Conservation (phyloP, 768 basidiomycete species). For the Mycena leptocephala region DNA sequence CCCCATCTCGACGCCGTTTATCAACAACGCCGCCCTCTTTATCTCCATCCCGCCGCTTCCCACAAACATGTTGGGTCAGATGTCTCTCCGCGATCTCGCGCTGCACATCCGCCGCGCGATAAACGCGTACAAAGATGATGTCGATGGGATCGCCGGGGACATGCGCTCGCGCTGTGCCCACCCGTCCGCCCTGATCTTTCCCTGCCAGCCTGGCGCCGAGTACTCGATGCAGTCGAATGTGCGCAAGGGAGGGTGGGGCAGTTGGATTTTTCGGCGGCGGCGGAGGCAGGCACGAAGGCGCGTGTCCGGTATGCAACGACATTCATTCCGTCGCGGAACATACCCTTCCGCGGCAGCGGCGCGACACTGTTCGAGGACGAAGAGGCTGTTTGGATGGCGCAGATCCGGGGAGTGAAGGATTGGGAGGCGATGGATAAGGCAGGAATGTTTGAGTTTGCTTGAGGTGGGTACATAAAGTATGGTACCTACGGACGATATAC, state of each 20-base stretch:
- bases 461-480: too few relatives aligned
- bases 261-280: slow-evolving; percentile 6
- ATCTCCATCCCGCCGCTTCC: neutral
- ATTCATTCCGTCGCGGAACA: neutral
- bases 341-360: neutral
- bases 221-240: neutral
- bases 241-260: neutral
- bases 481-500: too few relatives aligned
- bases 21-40: slow-evolving; percentile 16
- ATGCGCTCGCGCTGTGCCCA: slow-evolving; percentile 4
- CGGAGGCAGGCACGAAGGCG: neutral
- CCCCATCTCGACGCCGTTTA: slow-evolving; percentile 9
- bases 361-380: slow-evolving; percentile 20
- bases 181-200: neutral
- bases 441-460: too few relatives aligned
- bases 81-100: too few relatives aligned
- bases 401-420: neutral
- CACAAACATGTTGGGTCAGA: neutral
- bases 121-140: slow-evolving; percentile 1
- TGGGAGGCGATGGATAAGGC: too few relatives aligned
- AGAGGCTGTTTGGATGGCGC: slow-evolving; percentile 20
- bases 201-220: neutral
- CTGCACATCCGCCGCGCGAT: slow-evolving; percentile 19
- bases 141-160: neutral
- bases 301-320: neutral